A percentile compares a stretch with the other conserved stretches of the same genome.
Conservation (phyloP, 2,329 filamentous ascomycete genomes). For the Ophiocordyceps camponoti-leonardi region DNA sequence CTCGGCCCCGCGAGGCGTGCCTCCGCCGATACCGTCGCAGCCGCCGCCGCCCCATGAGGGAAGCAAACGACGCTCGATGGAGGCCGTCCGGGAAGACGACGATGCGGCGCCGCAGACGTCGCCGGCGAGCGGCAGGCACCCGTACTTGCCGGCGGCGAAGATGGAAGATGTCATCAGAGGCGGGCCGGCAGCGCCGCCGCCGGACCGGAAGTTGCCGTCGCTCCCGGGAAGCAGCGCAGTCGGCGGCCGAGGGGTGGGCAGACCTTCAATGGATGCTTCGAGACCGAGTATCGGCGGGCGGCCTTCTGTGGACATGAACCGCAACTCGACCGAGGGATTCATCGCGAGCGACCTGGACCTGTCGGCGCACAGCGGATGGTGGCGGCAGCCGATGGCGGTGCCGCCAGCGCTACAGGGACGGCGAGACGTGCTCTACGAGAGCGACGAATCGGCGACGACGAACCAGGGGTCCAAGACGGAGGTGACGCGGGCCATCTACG, state of each 20-base stretch:
- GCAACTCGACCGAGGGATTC: slow-evolving; percentile 64
- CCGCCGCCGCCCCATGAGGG: slow-evolving; percentile 26
- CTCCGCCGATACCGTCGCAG: slow-evolving; percentile 48
- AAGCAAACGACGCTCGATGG: slow-evolving; percentile 44
- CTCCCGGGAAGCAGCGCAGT: slow-evolving; percentile 12
- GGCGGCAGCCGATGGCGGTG: slow-evolving; percentile 62
- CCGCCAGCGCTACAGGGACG: slow-evolving; percentile 71
- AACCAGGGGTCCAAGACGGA: slow-evolving; percentile 53
- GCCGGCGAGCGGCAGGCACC: not conserved
- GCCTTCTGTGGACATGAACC: slow-evolving; percentile 56
- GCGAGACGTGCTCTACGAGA: slow-evolving; percentile 67
- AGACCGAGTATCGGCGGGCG: slow-evolving; percentile 23
- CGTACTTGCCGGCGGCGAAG: slow-evolving; percentile 9
- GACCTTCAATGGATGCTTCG: slow-evolving; percentile 18
- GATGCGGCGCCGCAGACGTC: not conserved
- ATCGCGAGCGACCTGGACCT: slow-evolving; percentile 83
- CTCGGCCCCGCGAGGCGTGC: slow-evolving; percentile 38
- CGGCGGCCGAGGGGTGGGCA: slow-evolving; percentile 8
- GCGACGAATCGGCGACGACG: slow-evolving; percentile 56
- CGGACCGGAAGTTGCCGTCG: slow-evolving; percentile 25
- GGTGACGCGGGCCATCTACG: slow-evolving; percentile 63
- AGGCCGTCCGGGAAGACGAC: slow-evolving; percentile 33
- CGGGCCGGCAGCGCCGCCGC: slow-evolving; percentile 16
- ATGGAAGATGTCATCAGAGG: slow-evolving; percentile 26
- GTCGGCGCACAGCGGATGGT: slow-evolving; percentile 61